Conservation (phyloP, 345 rosid species). For the Citrus mangshanensis region DNA sequence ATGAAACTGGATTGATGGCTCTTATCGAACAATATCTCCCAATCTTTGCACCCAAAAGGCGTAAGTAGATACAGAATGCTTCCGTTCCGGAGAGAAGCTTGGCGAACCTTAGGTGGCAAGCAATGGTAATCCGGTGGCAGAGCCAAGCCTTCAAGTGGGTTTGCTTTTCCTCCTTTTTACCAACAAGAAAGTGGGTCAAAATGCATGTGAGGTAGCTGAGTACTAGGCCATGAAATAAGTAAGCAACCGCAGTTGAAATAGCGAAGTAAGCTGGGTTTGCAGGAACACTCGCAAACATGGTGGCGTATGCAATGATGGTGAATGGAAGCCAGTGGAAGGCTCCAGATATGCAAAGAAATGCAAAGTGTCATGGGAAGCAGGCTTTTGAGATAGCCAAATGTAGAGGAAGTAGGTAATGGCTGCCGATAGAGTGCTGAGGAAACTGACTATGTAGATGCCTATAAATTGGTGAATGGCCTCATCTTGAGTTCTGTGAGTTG, state of each 20-base stretch:
- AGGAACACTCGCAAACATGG: conserved; percentile 30
- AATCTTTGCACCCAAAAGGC: conserved; percentile 49
- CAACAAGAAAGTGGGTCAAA: conserved; percentile 31
- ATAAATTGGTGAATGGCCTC: conserved; percentile 37
- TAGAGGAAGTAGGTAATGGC: conserved; percentile 41
- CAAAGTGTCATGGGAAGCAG: conserved; percentile 39
- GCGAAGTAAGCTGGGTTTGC: conserved; percentile 37
- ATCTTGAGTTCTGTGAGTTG: conserved; percentile 1
- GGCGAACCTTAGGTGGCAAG: conserved; percentile 64
- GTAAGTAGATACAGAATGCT: conserved; percentile 54
- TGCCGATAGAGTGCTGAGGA: conserved; percentile 55
- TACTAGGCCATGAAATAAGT: conserved; percentile 48
- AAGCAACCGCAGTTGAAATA: conserved; percentile 30
- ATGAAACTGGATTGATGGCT: conserved; percentile 58
- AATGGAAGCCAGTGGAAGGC: conserved; percentile 66
- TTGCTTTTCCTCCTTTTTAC: conserved; percentile 26
- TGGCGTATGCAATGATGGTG: conserved; percentile 38
- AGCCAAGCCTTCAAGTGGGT: conserved; percentile 39
- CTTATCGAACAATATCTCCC: conserved; percentile 60
- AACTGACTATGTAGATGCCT: conserved; percentile 53
- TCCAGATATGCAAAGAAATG: conserved; percentile 51
- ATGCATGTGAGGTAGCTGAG: conserved; percentile 48
- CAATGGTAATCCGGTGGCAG: conserved; percentile 42
- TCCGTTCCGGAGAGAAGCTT: conserved; percentile 65
- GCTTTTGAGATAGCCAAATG: conserved; percentile 30